A percentile compares a stretch with the other conserved stretches of the same genome.
These are phyloP conservation scores for Candida silvatica DNA, from an alignment of 805 yeast species.

Conservation along the genomic window DNA sequence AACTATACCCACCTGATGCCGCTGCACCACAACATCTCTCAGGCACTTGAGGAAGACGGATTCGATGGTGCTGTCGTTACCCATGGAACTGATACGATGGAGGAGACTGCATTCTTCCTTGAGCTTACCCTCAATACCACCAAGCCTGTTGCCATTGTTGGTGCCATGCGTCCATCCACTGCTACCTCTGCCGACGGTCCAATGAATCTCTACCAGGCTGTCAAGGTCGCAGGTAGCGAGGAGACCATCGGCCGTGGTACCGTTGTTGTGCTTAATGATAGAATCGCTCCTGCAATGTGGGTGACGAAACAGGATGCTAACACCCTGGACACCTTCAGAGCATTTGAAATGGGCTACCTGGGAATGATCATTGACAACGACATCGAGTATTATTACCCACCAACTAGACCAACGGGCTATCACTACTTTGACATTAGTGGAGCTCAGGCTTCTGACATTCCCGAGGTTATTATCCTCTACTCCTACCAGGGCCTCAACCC, in stretches of 20 bases:
- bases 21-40: not conserved
- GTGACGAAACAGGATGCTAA: not conserved
- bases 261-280: not conserved
- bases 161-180: not conserved
- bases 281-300: not conserved
- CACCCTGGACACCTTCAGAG: not conserved
- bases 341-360: not conserved
- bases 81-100: not conserved
- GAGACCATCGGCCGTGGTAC: not conserved
- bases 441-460: not conserved
- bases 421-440: not conserved
- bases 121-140: not conserved
- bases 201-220: not conserved
- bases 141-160: not conserved
- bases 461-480: not conserved
- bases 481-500: not conserved
- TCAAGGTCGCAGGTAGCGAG: not conserved
- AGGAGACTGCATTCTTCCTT: not conserved
- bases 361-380: not conserved
- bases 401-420: not conserved
- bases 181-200: not conserved
- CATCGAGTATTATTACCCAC: constrained; percentile 1
- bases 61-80: not conserved
- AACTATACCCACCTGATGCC: constrained; percentile 1
- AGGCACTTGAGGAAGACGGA: not conserved